Conservation (phyloP, 306 rosid genomes). For the Pyrus bretschneideri region DNA sequence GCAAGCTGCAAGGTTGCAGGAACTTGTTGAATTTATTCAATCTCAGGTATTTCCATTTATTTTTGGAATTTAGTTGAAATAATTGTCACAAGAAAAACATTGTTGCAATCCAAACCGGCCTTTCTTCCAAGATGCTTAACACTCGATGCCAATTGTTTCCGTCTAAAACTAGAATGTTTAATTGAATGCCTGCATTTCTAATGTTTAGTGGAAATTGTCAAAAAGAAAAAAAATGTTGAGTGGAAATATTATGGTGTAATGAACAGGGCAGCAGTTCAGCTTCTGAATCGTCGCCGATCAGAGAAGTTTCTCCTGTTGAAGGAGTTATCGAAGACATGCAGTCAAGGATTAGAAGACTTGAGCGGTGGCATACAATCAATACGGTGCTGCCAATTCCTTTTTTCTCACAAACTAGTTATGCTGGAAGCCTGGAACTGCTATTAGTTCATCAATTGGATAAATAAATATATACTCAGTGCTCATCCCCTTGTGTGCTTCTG, state of each 20-base stretch:
- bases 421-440: neutral
- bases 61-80: neutral
- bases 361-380: constrained; percentile 89
- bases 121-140: neutral
- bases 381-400: constrained; percentile 42
- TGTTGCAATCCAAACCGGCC: neutral
- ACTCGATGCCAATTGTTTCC: neutral
- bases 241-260: constrained; percentile 12
- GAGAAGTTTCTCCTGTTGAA: constrained; percentile 62
- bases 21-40: constrained; percentile 85
- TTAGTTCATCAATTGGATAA: too few relatives aligned
- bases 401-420: neutral
- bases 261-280: constrained; percentile 69
- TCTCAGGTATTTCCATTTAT: constrained; percentile 57
- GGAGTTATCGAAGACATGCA: constrained; percentile 89
- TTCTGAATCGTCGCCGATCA: constrained; percentile 76
- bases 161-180: neutral
- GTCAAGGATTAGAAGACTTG: constrained; percentile 85
- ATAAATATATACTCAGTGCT: neutral
- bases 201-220: neutral
- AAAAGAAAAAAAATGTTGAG: neutral
- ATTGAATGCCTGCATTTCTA: neutral
- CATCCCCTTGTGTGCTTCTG: neutral
- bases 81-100: neutral
- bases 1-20: constrained; percentile 86